Percentiles rank a stretch among this genome's conserved stretches.
Conservation (phyloP, 225 moss, liverwort and hornwort species). For the Neckera pumila region DNA sequence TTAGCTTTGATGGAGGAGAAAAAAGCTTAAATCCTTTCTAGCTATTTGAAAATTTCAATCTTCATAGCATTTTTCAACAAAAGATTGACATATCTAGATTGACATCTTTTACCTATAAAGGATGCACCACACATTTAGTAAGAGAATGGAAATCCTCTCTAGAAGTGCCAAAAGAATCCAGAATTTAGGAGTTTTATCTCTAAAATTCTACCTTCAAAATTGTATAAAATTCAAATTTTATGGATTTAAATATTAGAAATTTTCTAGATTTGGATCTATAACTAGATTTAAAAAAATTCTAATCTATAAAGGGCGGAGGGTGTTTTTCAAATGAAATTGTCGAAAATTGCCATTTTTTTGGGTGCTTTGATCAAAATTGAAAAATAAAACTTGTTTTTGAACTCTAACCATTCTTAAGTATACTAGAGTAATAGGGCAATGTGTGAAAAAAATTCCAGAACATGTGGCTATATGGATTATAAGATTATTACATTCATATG, state of each 20-base stretch:
- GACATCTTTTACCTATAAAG: neutral
- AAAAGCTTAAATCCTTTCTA: no score
- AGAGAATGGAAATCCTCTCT: no score
- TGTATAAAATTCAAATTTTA: no score
- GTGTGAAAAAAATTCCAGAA: fast-evolving
- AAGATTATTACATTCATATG: neutral
- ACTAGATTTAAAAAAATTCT: no score
- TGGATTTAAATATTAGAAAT: no score
- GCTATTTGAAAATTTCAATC: neutral
- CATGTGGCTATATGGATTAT: neutral
- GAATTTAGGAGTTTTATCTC: no score
- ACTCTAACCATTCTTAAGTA: neutral
- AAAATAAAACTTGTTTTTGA: neutral
- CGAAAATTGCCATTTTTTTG: neutral
- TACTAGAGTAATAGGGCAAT: neutral
- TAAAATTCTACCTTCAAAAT: no score
- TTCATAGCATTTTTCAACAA: neutral
- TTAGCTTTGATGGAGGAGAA: neutral
- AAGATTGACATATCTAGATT: neutral
- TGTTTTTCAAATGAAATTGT: neutral
- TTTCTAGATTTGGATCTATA: no score
- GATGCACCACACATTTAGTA: neutral
- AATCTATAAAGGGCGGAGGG: no score
- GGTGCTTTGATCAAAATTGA: neutral
- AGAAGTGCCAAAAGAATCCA: no score